These are phyloP conservation scores for Barbatosphaeria neglecta DNA, from an alignment of 495 filamentous ascomycete genomes.

Conservation along the genomic window DNA sequence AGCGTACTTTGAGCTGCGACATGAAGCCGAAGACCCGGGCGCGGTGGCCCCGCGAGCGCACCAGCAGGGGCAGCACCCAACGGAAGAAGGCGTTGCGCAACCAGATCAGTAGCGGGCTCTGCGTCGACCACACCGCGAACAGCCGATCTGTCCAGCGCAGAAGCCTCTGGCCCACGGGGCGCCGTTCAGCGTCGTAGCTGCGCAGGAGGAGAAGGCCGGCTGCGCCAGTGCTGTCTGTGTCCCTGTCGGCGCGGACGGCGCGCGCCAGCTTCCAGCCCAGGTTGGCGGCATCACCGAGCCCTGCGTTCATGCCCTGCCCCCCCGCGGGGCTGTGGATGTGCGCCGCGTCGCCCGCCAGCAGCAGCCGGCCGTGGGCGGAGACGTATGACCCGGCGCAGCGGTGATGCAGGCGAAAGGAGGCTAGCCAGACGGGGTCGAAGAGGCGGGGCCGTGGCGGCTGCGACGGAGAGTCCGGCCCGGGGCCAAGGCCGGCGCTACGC, in stretches of 20 bases:
- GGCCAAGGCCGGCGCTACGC: neutral
- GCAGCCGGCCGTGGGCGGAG: neutral
- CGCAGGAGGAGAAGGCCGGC: conserved; percentile 12
- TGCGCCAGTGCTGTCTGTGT: no score
- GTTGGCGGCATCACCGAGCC: conserved; percentile 33
- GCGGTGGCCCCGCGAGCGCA: conserved; percentile 7
- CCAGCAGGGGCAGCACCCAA: conserved; percentile 14
- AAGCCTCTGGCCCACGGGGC: conserved; percentile 12
- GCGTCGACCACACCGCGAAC: conserved; percentile 18
- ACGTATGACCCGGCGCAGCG: conserved; percentile 1
- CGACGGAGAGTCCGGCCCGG: neutral
- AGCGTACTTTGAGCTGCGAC: conserved; percentile 16
- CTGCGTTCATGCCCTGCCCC: conserved; percentile 36
- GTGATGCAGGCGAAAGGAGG: conserved; percentile 3
- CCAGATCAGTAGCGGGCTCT: conserved; percentile 13
- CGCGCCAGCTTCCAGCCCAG: conserved; percentile 26
- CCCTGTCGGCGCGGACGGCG: conserved; percentile 3
- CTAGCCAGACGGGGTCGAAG: neutral
- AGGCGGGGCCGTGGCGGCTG: neutral
- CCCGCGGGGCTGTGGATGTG: conserved; percentile 33
- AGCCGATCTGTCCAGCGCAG: conserved; percentile 21
- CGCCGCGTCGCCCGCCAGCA: conserved; percentile 23
- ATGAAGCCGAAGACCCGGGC: conserved; percentile 16
- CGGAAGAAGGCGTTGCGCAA: conserved; percentile 14
- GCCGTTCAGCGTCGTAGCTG: conserved; percentile 16